A percentile compares a stretch with the other conserved stretches of the same genome.
phyloP scores from a whole-genome alignment of 2,329 filamentous ascomycete genomes.

The Pestalotiopsis sp. region DNA sequence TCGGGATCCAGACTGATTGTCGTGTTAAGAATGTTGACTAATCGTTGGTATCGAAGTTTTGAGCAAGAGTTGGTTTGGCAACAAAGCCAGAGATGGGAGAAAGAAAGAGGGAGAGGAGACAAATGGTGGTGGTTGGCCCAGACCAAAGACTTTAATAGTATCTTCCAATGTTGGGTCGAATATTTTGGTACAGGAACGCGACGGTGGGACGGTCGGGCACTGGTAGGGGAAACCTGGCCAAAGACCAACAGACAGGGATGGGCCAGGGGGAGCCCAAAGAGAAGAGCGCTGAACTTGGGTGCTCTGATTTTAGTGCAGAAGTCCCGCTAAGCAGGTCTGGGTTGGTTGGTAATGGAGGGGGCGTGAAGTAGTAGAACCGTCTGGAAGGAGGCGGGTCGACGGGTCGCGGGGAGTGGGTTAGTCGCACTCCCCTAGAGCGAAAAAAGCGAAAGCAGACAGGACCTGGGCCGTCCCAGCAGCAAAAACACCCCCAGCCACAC shows the following conservation, averaged over 20 bases:
- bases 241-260: conserved; percentile 16
- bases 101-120: conserved; percentile 18
- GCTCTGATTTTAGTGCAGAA: background rate
- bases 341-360: conserved; percentile 15
- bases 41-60: conserved; percentile 18
- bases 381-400: conserved; percentile 11
- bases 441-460: too few relatives aligned
- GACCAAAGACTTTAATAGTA: conserved; percentile 28
- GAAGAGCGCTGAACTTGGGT: background rate
- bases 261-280: background rate
- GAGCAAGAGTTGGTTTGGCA: conserved; percentile 28
- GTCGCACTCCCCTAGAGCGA: conserved; percentile 13
- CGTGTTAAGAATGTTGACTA: conserved; percentile 12
- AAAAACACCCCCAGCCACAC: conserved; percentile 15
- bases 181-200: background rate
- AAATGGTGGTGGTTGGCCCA: conserved; percentile 24
- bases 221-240: conserved; percentile 6
- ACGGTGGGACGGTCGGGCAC: background rate
- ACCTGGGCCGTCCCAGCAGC: background rate
- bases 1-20: conserved; percentile 36
- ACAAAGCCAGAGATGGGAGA: conserved; percentile 32
- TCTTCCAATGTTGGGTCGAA: conserved; percentile 1
- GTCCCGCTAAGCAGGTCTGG: background rate
- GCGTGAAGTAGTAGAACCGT: conserved; percentile 8
- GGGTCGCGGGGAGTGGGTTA: conserved; percentile 7